Conservation (phyloP, 192 early-diverging fungal species). For the Dispira parvispora region DNA sequence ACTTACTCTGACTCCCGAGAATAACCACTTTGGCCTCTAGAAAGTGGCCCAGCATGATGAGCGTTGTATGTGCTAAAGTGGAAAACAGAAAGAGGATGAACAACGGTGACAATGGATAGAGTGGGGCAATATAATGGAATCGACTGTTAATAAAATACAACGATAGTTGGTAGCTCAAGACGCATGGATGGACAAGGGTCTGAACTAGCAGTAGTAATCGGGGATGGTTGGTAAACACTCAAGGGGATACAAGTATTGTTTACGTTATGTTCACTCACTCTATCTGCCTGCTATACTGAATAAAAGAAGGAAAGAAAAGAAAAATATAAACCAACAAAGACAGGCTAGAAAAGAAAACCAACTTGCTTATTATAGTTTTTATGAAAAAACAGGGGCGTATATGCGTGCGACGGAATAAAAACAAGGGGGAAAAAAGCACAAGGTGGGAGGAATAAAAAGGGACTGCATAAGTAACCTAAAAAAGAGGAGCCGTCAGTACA, state of each 20-base stretch:
- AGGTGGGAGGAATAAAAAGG: no score
- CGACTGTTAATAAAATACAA: background rate
- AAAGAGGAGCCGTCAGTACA: no score
- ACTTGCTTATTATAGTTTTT: no score
- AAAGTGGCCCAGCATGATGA: conserved; percentile 9
- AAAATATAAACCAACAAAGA: no score
- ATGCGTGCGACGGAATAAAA: background rate
- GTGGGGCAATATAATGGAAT: background rate
- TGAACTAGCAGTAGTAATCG: no score
- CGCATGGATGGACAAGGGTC: background rate
- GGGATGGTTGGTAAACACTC: no score
- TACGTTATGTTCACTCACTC: no score
- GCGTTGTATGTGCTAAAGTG: background rate
- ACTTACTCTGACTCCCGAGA: conserved; percentile 51
- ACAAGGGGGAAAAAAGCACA: background rate
- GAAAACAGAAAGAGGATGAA: background rate
- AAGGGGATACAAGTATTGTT: no score
- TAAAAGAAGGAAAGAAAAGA: no score
- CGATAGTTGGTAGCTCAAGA: background rate
- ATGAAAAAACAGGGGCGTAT: background rate
- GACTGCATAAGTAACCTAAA: no score
- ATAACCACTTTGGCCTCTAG: conserved; percentile 62
- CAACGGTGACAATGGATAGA: background rate
- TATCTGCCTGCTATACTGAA: no score
- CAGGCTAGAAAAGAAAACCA: no score